Evolutionary conservation across 129 eudicot genomes (phyloP).

Genomic region (Centaurea solstitialis): DNA sequence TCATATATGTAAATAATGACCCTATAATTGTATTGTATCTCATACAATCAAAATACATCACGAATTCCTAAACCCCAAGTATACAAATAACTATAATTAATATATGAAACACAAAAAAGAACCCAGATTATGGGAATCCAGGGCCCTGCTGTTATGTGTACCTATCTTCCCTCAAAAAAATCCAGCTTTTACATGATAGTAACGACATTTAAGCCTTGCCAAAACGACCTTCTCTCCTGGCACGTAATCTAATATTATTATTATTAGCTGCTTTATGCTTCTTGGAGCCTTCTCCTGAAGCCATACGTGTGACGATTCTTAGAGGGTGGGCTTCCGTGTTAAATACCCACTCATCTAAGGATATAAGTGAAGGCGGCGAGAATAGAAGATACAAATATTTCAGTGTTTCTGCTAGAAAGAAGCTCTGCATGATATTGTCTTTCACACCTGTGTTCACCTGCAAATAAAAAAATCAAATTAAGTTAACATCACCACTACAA

Average conservation of each 20-base stretch:
- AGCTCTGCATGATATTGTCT: slow-evolving; percentile 99
- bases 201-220: slow-evolving; percentile 4
- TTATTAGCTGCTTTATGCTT: slow-evolving; percentile 8
- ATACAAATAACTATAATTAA: slow-evolving; percentile 3
- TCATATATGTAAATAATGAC: not conserved
- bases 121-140: not conserved
- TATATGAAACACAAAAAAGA: not conserved
- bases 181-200: not conserved
- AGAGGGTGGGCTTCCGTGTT: slow-evolving; percentile 99
- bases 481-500: no score
- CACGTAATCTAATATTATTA: slow-evolving; percentile 39
- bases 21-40: not conserved
- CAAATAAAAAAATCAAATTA: not conserved
- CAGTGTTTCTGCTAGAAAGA: slow-evolving; percentile 95
- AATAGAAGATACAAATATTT: slow-evolving; percentile 93
- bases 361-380: slow-evolving; percentile 82
- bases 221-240: slow-evolving; percentile 92
- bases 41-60: not conserved
- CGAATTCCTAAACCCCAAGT: slow-evolving; percentile 5
- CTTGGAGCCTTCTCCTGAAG: slow-evolving; percentile 4
- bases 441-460: slow-evolving; percentile 95
- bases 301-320: slow-evolving; percentile 58
- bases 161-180: not conserved
- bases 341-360: slow-evolving; percentile 97
- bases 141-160: not conserved